These are phyloP conservation scores for Sclerotiophoma versabilis DNA, from an alignment of 2,329 filamentous ascomycete species.

Conservation along the genomic window DNA sequence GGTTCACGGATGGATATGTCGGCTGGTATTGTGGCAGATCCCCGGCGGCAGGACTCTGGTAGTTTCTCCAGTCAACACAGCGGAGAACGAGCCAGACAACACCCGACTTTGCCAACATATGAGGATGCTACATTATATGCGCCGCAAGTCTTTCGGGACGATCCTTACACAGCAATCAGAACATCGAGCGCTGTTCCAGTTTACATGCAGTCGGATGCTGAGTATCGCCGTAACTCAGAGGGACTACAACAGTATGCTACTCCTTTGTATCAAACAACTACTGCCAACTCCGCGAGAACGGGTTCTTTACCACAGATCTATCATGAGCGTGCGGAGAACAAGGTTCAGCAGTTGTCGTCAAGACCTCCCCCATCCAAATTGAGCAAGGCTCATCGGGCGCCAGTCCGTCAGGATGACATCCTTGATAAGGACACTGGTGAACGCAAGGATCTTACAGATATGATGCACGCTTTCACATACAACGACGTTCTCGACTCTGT, in stretches of 20 bases:
- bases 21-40: conserved; percentile 12
- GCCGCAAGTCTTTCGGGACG: conserved; percentile 22
- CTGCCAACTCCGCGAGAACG: conserved; percentile 19
- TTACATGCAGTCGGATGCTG: conserved; percentile 15
- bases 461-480: conserved; percentile 44
- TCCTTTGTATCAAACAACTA: conserved; percentile 28
- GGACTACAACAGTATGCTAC: conserved; percentile 31
- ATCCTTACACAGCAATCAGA: conserved; percentile 27
- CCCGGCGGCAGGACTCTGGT: conserved; percentile 32
- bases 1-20: conserved; percentile 22
- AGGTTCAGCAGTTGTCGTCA: not conserved
- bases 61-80: conserved; percentile 31
- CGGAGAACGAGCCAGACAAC: conserved; percentile 17
- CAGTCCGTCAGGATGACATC: conserved; percentile 27
- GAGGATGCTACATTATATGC: conserved; percentile 17
- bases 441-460: conserved; percentile 41
- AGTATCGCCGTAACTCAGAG: conserved; percentile 37
- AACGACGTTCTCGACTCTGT: conserved; percentile 31
- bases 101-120: conserved; percentile 19
- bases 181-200: not conserved
- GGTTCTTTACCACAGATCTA: conserved; percentile 26
- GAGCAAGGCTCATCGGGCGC: conserved; percentile 32
- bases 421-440: conserved; percentile 44
- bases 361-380: conserved; percentile 28
- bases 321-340: conserved; percentile 8